Evolutionary conservation across 495 filamentous ascomycete species (phyloP).

Genomic region (Penicillium tannophilum): DNA sequence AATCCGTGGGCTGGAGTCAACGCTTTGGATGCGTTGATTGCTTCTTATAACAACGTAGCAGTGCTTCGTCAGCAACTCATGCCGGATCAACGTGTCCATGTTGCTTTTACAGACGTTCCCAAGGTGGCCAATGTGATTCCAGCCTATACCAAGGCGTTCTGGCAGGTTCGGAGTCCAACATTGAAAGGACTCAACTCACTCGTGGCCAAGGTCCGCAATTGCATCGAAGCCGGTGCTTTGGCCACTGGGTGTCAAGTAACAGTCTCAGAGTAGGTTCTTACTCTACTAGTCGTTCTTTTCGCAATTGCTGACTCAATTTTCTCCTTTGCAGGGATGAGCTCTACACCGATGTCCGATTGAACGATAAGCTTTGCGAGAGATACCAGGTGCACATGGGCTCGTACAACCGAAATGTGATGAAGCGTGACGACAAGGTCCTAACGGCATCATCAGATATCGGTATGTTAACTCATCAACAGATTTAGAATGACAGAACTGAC

Average conservation of each 20-base stretch:
- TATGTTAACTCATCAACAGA: slow-evolving; percentile 28
- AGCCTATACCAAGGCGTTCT: slow-evolving; percentile 54
- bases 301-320: not conserved
- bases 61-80: slow-evolving; percentile 65
- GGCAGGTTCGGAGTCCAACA: slow-evolving; percentile 53
- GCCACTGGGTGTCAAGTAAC: slow-evolving; percentile 61
- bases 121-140: slow-evolving; percentile 65
- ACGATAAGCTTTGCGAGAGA: slow-evolving; percentile 54
- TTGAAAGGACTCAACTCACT: slow-evolving; percentile 49
- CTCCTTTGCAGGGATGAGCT: slow-evolving; percentile 34
- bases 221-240: slow-evolving; percentile 60
- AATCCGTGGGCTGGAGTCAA: slow-evolving; percentile 67
- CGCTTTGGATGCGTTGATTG: slow-evolving; percentile 62
- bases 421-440: slow-evolving; percentile 48
- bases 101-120: slow-evolving; percentile 61
- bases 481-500: not conserved
- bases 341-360: slow-evolving; percentile 64
- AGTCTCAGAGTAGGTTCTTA: slow-evolving; percentile 39
- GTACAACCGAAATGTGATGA: slow-evolving; percentile 49
- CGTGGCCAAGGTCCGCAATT: slow-evolving; percentile 53
- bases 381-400: slow-evolving; percentile 56
- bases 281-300: not conserved
- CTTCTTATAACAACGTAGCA: slow-evolving; percentile 62
- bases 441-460: slow-evolving; percentile 57
- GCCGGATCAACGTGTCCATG: slow-evolving; percentile 61